A percentile compares a stretch with the other conserved stretches of the same genome.
Conservation (phyloP, 129 eudicot genomes). For the Artemisia tridentata region DNA sequence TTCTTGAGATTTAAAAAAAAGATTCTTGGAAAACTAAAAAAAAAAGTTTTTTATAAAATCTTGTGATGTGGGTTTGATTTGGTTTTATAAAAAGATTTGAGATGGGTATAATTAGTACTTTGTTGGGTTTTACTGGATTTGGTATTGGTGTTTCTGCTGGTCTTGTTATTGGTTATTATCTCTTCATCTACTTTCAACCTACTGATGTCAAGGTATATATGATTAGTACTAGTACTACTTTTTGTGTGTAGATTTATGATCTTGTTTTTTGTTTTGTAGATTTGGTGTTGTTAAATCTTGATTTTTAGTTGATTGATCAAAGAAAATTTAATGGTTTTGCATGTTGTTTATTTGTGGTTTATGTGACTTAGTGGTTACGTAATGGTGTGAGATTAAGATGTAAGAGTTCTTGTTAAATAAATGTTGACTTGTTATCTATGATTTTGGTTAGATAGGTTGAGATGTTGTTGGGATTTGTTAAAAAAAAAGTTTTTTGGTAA, state of each 20-base stretch:
- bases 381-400: slow-evolving; percentile 11
- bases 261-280: slow-evolving; percentile 21
- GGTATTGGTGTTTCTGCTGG: slow-evolving; percentile 70
- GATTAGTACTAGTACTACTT: neutral
- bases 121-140: slow-evolving; percentile 60
- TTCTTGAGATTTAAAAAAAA: slow-evolving; percentile 16
- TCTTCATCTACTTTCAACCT: slow-evolving; percentile 62
- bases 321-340: neutral
- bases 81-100: slow-evolving; percentile 17
- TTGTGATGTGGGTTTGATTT: slow-evolving; percentile 20
- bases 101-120: slow-evolving; percentile 70
- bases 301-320: slow-evolving; percentile 3
- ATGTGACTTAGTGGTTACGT: slow-evolving; percentile 30
- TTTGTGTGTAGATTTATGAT: neutral
- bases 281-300: slow-evolving; percentile 16
- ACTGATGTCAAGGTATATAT: slow-evolving; percentile 56
- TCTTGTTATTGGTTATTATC: slow-evolving; percentile 50
- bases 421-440: slow-evolving; percentile 10
- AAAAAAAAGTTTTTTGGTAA: too few relatives aligned
- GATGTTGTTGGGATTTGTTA: neutral
- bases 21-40: slow-evolving; percentile 34
- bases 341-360: slow-evolving; percentile 22
- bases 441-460: neutral
- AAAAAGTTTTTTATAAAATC: neutral
- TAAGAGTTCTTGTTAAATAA: slow-evolving; percentile 5